phyloP scores from a whole-genome alignment of 2,329 filamentous ascomycete genomes.

The Tolypocladium nubicola region DNA sequence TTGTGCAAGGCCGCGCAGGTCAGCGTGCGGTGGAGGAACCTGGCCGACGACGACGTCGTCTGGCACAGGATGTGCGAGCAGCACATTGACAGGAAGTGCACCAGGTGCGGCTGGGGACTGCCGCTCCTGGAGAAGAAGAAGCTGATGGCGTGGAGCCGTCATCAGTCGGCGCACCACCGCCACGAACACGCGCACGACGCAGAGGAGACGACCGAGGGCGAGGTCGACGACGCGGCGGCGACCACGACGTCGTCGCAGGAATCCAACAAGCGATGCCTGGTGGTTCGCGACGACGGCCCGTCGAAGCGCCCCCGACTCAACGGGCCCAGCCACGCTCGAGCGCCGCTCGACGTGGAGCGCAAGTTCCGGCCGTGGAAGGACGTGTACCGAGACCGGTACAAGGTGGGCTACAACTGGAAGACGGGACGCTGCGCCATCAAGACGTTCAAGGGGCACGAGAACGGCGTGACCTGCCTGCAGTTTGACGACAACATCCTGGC shows the following conservation, averaged over 20 bases:
- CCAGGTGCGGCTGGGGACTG: conserved; percentile 90
- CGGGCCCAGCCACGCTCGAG: conserved; percentile 13
- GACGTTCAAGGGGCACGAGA: conserved; percentile 74
- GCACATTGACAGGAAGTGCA: conserved; percentile 88
- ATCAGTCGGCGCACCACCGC: conserved; percentile 37
- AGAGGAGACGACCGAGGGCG: conserved; percentile 13
- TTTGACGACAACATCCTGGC: conserved; percentile 85
- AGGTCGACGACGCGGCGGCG: conserved; percentile 8
- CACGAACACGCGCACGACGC: conserved; percentile 3
- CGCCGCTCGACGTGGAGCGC: conserved; percentile 30
- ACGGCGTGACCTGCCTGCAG: conserved; percentile 49
- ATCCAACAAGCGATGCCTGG: conserved; percentile 23
- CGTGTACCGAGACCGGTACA: conserved; percentile 90
- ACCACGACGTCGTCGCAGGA: conserved; percentile 9
- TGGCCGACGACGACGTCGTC: conserved; percentile 95
- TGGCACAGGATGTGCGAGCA: conserved; percentile 98
- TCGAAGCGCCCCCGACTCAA: conserved; percentile 23
- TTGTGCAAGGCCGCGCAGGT: conserved; percentile 95
- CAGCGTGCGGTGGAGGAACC: conserved; percentile 71
- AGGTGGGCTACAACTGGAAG: conserved; percentile 96
- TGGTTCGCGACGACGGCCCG: conserved; percentile 16
- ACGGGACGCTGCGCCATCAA: conserved; percentile 80
- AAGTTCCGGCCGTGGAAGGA: conserved; percentile 78
- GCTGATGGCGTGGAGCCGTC: conserved; percentile 74
- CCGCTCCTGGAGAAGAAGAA: conserved; percentile 83